Evolutionary conservation across 1,139 yeast species (phyloP).

Genomic region (Saccharomyces hybrid): DNA sequence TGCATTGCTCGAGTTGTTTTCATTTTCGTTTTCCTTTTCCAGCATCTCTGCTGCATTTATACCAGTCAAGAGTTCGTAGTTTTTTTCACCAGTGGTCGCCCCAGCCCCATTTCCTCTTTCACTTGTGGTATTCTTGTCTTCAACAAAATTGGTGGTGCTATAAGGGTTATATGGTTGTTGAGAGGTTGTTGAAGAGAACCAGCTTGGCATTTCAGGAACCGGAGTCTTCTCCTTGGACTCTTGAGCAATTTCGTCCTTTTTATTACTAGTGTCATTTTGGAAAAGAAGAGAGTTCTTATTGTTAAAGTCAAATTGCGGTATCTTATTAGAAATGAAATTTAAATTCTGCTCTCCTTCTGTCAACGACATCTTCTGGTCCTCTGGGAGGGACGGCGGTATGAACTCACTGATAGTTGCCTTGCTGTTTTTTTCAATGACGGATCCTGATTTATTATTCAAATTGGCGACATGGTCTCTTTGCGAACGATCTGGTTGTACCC

Average conservation of each 20-base stretch:
- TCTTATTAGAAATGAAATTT: constrained; percentile 16
- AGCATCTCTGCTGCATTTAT: not conserved
- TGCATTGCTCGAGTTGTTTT: not conserved
- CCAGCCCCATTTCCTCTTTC: not conserved
- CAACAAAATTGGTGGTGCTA: constrained; percentile 14
- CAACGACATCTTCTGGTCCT: not conserved
- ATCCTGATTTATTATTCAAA: not conserved
- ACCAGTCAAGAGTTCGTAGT: not conserved
- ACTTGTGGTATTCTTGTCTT: constrained; percentile 10
- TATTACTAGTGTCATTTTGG: constrained; percentile 1
- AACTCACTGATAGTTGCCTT: not conserved
- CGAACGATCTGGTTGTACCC: not conserved
- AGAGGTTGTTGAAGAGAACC: constrained; percentile 15
- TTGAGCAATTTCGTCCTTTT: not conserved
- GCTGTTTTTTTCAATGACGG: not conserved
- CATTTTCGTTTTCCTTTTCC: not conserved
- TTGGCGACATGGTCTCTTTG: not conserved
- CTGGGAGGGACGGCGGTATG: not conserved
- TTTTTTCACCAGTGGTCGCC: not conserved
- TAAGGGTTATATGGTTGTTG: constrained; percentile 13
- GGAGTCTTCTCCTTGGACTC: not conserved
- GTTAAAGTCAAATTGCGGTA: constrained; percentile 14
- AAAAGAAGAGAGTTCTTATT: constrained; percentile 13
- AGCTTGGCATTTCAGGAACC: constrained; percentile 9
- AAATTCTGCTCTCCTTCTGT: constrained; percentile 21